Evolutionary conservation across 192 early-diverging fungal species (phyloP).

Genomic region (Coemansia sp.): DNA sequence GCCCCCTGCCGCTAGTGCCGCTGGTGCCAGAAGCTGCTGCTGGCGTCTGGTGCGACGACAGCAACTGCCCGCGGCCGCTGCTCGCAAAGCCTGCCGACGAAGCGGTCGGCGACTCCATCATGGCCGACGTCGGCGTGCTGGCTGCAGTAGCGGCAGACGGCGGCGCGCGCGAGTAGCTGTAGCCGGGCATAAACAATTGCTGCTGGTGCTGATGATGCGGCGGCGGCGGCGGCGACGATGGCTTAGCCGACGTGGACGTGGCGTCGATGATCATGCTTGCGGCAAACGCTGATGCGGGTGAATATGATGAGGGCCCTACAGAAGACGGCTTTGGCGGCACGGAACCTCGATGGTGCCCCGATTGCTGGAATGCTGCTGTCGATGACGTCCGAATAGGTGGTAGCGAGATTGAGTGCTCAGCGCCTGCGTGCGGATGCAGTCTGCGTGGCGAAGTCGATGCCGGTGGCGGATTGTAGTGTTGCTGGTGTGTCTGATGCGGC

Average conservation of each 20-base stretch:
- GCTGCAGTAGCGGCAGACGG: constrained; percentile 9
- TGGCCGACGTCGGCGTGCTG: constrained; percentile 18
- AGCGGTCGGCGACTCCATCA: constrained; percentile 26
- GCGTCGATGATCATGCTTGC: constrained; percentile 7
- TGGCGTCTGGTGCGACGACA: not conserved
- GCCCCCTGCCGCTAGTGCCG: not conserved
- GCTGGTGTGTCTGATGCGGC: constrained; percentile 11
- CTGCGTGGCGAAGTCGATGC: constrained; percentile 9
- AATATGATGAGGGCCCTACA: not conserved
- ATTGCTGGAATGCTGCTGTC: constrained; percentile 6
- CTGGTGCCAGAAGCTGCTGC: constrained; percentile 12
- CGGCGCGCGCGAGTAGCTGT: constrained; percentile 10
- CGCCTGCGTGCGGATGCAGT: not conserved
- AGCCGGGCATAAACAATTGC: constrained; percentile 5
- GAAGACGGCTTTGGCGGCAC: constrained; percentile 2
- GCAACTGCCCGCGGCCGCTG: not conserved
- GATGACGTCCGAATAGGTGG: constrained; percentile 8
- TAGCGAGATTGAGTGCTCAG: constrained; percentile 9
- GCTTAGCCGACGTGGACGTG: constrained; percentile 11
- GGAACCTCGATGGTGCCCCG: not conserved
- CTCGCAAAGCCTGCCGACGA: constrained; percentile 4
- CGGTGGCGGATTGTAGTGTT: constrained; percentile 1
- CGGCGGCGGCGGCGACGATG: constrained; percentile 9
- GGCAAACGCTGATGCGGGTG: not conserved
- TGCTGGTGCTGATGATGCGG: constrained; percentile 16